phyloP scores from a whole-genome alignment of 805 yeast species.

The Nakazawaea pomicola region DNA sequence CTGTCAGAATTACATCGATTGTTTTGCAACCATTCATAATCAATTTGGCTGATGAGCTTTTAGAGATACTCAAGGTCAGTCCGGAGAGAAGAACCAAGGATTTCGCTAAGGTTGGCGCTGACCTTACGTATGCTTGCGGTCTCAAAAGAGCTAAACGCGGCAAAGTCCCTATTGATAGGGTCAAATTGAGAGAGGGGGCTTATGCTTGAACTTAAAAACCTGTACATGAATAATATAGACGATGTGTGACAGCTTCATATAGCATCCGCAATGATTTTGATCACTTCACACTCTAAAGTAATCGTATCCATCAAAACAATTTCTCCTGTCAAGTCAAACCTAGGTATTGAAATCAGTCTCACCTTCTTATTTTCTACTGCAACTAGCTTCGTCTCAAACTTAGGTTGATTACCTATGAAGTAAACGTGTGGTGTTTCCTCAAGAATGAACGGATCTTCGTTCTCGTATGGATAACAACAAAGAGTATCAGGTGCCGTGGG shows the following conservation, averaged over 20 bases:
- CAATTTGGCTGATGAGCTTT: conserved; percentile 43
- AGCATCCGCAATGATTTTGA: conserved; percentile 27
- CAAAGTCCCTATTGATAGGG: conserved; percentile 25
- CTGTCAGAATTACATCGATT: conserved; percentile 61
- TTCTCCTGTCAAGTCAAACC: conserved; percentile 60
- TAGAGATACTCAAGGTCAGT: conserved; percentile 61
- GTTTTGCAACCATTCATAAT: conserved; percentile 75
- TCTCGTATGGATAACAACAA: conserved; percentile 79
- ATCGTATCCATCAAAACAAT: conserved; percentile 56
- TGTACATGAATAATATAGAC: too few species aligned
- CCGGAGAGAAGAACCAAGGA: conserved; percentile 33
- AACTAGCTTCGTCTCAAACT: conserved; percentile 43
- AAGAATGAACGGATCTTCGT: conserved; percentile 77
- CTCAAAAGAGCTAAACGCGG: conserved; percentile 29
- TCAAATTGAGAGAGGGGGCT: conserved; percentile 15
- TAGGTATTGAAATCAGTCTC: conserved; percentile 64
- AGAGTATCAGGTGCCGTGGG: conserved; percentile 97
- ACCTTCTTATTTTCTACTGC: conserved; percentile 30
- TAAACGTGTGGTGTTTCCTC: conserved; percentile 80
- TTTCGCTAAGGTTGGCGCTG: conserved; percentile 51
- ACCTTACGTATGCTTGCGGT: conserved; percentile 52
- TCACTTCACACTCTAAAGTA: conserved; percentile 49
- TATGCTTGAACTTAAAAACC: conserved; percentile 5
- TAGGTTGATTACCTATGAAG: conserved; percentile 79
- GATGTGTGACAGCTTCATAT: too few species aligned